Conservation (phyloP, 108 stramenopile genomes). For the Cafeteria roenbergensis region DNA sequence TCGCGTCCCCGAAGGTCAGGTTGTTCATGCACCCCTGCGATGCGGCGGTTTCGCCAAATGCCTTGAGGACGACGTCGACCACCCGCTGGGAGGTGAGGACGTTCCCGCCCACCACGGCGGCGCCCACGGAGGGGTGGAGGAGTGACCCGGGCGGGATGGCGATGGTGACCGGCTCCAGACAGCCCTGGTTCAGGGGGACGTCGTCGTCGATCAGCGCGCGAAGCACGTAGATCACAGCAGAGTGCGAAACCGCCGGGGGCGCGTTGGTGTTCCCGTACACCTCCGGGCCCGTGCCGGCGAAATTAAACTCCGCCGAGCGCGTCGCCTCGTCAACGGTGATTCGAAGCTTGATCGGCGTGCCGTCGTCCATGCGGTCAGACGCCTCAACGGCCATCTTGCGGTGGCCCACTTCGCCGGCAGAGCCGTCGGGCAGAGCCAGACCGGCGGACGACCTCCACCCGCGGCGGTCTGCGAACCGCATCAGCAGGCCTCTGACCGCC, state of each 20-base stretch:
- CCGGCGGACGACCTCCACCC: slow-evolving; percentile 5
- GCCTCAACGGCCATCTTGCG: slow-evolving; percentile 52
- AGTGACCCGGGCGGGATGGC: slow-evolving; percentile 65
- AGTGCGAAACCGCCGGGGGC: slow-evolving; percentile 93
- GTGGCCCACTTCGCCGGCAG: background rate
- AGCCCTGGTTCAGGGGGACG: slow-evolving; percentile 96
- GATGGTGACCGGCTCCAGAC: slow-evolving; percentile 77
- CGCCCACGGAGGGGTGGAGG: slow-evolving; percentile 74
- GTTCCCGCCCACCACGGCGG: slow-evolving; percentile 95
- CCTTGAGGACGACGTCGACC: slow-evolving; percentile 86
- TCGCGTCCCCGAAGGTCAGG: slow-evolving; percentile 85
- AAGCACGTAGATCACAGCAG: slow-evolving; percentile 89
- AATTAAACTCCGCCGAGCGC: slow-evolving; percentile 76
- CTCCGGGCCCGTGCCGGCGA: slow-evolving; percentile 88
- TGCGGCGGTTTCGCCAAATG: slow-evolving; percentile 89
- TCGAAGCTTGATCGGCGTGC: slow-evolving; percentile 70
- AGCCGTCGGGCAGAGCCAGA: no score
- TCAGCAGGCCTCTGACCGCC: slow-evolving; percentile 81
- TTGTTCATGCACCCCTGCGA: slow-evolving; percentile 99
- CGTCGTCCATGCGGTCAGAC: slow-evolving; percentile 91
- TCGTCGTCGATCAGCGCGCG: slow-evolving; percentile 63
- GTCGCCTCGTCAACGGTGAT: slow-evolving; percentile 66
- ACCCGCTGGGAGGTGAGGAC: slow-evolving; percentile 92
- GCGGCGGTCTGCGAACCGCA: slow-evolving; percentile 30
- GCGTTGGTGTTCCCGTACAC: slow-evolving; percentile 88